Evolutionary conservation across 495 filamentous ascomycete genomes (phyloP).

Genomic region (Annulohypoxylon moriforme): DNA sequence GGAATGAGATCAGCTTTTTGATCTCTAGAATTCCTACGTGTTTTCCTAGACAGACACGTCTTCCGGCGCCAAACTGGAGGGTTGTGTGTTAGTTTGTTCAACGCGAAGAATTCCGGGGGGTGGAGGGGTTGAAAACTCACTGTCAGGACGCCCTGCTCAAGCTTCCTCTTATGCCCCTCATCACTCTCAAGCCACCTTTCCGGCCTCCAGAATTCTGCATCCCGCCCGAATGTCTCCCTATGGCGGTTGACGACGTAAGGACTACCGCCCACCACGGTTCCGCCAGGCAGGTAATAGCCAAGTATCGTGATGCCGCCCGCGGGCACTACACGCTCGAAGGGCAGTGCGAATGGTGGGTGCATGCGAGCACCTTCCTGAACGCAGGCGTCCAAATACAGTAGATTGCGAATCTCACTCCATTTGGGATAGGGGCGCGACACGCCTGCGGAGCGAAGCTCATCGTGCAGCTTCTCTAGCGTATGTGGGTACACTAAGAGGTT

Average conservation of each 20-base stretch:
- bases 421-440: constrained; percentile 8
- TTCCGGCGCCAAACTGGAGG: constrained; percentile 1
- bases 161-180: neutral
- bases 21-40: constrained; percentile 8
- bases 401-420: constrained; percentile 21
- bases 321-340: constrained; percentile 15
- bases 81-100: neutral
- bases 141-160: neutral
- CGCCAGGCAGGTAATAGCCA: neutral
- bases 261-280: neutral
- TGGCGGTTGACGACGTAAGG: constrained; percentile 4
- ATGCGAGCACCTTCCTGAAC: constrained; percentile 60
- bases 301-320: neutral
- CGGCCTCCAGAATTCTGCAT: constrained; percentile 9
- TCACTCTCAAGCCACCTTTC: constrained; percentile 6
- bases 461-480: constrained; percentile 53
- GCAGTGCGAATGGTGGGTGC: constrained; percentile 1
- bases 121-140: neutral
- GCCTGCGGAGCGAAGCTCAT: constrained; percentile 51
- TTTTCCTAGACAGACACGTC: neutral
- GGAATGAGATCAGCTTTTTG: constrained; percentile 6
- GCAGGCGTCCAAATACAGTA: constrained; percentile 67
- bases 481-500: constrained; percentile 57
- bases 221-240: neutral
- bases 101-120: neutral